Conservation (phyloP, 441 rosid genomes). For the Syzygium malaccense region DNA sequence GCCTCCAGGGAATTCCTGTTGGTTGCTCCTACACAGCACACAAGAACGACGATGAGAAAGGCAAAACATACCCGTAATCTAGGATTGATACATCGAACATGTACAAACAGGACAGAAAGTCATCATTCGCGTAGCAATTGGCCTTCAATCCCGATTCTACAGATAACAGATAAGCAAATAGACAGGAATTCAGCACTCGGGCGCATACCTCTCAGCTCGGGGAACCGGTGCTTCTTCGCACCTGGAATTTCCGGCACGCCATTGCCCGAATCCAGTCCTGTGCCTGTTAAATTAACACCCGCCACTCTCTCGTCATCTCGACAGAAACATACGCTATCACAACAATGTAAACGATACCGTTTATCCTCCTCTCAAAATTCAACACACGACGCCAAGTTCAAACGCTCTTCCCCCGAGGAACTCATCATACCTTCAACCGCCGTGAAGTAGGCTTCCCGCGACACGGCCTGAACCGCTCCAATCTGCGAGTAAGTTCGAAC, state of each 20-base stretch:
- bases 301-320: neutral
- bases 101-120: neutral
- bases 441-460: slow-evolving; percentile 68
- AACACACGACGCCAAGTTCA: neutral
- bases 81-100: neutral
- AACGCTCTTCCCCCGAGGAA: neutral
- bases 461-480: slow-evolving; percentile 75
- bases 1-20: slow-evolving; percentile 74
- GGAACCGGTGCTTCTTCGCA: slow-evolving; percentile 47
- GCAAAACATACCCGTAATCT: neutral
- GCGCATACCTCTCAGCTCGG: slow-evolving; percentile 52
- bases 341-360: neutral
- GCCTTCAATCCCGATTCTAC: neutral
- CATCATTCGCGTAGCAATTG: neutral
- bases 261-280: slow-evolving; percentile 35
- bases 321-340: neutral
- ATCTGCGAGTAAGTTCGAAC: slow-evolving; percentile 27
- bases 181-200: neutral
- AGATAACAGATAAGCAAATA: neutral
- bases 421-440: slow-evolving; percentile 44
- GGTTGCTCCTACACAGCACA: slow-evolving; percentile 50
- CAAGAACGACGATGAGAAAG: neutral
- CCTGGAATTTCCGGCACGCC: slow-evolving; percentile 28
- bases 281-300: slow-evolving; percentile 13
- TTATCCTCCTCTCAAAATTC: neutral